Conservation (phyloP, 2,329 filamentous ascomycete species). For the Akanthomyces dipterigenus region DNA sequence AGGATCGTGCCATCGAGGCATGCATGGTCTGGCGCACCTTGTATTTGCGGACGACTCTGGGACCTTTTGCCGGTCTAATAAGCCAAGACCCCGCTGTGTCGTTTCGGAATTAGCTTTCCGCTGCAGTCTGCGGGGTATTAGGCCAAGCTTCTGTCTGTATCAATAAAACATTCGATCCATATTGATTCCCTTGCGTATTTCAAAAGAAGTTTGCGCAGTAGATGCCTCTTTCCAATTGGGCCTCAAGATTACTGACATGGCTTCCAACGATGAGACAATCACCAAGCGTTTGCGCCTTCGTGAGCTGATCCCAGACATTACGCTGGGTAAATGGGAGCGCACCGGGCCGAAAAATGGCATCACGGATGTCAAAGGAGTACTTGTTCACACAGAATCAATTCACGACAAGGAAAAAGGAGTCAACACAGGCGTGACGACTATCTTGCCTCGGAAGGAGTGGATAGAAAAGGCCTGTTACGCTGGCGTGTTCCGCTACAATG, state of each 20-base stretch:
- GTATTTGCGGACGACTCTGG: too few species aligned
- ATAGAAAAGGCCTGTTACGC: conserved; percentile 36
- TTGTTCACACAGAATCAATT: conserved; percentile 35
- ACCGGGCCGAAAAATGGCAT: conserved; percentile 38
- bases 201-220: background rate
- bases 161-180: too few species aligned
- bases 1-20: too few species aligned
- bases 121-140: too few species aligned
- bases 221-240: too few species aligned
- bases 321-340: conserved; percentile 31
- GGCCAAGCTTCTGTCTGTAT: too few species aligned
- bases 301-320: conserved; percentile 32
- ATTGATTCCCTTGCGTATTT: background rate
- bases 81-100: too few species aligned
- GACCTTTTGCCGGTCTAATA: too few species aligned
- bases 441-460: conserved; percentile 36
- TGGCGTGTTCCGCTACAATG: conserved; percentile 50
- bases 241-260: background rate
- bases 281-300: conserved; percentile 23
- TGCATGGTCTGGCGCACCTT: too few species aligned
- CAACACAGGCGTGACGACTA: conserved; percentile 40
- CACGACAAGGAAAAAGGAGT: conserved; percentile 23
- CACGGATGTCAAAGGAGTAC: conserved; percentile 38
- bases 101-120: too few species aligned
- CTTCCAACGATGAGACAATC: background rate